These are phyloP conservation scores for Paraphoma sp. DNA, from an alignment of 2,329 filamentous ascomycete genomes.

Conservation along the genomic window DNA sequence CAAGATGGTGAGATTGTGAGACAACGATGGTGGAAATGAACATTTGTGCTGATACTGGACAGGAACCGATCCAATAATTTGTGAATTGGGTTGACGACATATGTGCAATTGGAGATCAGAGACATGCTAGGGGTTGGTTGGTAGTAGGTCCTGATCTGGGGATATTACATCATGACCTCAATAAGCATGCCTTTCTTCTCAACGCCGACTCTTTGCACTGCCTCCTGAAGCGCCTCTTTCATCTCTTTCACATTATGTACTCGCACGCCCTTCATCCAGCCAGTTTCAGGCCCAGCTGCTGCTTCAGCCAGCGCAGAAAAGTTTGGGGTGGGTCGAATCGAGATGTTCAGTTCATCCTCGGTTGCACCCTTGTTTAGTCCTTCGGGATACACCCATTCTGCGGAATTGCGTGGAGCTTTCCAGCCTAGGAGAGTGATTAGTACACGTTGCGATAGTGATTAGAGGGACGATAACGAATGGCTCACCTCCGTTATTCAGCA, in stretches of 20 bases:
- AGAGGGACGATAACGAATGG: not conserved
- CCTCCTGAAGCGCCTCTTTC: constrained; percentile 1
- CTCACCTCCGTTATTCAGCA: constrained; percentile 65
- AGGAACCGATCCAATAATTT: not conserved
- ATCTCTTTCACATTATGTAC: constrained; percentile 4
- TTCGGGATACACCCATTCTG: constrained; percentile 65
- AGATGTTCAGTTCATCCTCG: constrained; percentile 70
- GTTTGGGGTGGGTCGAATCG: constrained; percentile 64
- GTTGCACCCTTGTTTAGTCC: constrained; percentile 61
- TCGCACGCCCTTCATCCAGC: constrained; percentile 13
- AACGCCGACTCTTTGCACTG: not conserved
- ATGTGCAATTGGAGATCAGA: no score
- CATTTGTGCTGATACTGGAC: not conserved
- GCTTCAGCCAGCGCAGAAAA: constrained; percentile 68
- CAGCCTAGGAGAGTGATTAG: constrained; percentile 51
- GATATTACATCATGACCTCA: constrained; percentile 9
- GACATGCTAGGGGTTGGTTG: no score
- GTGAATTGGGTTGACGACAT: no score
- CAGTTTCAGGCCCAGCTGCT: constrained; percentile 47
- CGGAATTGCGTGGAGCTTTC: constrained; percentile 66
- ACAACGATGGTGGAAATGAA: no score
- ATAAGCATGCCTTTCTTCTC: constrained; percentile 10
- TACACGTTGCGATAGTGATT: not conserved
- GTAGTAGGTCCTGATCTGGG: no score
- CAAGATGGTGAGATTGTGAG: not conserved